Evolutionary conservation across 2,329 filamentous ascomycete genomes (phyloP).

Genomic region (Clonostachys rhizophaga): DNA sequence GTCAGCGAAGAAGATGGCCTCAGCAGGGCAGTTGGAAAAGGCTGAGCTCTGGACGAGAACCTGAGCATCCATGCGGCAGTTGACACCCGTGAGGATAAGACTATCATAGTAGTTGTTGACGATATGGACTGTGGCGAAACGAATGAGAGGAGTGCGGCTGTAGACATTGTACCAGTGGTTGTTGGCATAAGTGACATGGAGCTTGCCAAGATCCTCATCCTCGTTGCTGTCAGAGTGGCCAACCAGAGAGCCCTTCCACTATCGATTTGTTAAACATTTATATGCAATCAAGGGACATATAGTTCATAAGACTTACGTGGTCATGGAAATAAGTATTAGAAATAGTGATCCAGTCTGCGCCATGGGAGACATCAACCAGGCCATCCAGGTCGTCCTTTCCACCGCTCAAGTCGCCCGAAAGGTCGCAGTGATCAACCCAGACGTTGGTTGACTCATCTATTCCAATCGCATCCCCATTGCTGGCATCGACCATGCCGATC

Average conservation of each 20-base stretch:
- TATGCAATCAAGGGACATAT: not conserved
- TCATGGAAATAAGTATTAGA: slow-evolving; percentile 34
- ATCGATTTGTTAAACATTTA: not conserved
- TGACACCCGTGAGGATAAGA: slow-evolving; percentile 39
- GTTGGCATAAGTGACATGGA: slow-evolving; percentile 53
- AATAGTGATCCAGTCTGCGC: slow-evolving; percentile 30
- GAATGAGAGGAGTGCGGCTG: slow-evolving; percentile 50
- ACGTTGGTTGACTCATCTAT: slow-evolving; percentile 40
- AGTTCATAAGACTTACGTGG: slow-evolving; percentile 14
- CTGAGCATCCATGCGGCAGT: slow-evolving; percentile 46
- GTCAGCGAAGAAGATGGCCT: slow-evolving; percentile 25
- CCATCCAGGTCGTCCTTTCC: slow-evolving; percentile 34
- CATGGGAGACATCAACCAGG: slow-evolving; percentile 34
- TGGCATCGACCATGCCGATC: slow-evolving; percentile 38
- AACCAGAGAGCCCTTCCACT: slow-evolving; percentile 49
- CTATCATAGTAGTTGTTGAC: slow-evolving; percentile 34
- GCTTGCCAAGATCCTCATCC: slow-evolving; percentile 49
- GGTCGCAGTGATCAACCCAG: slow-evolving; percentile 35
- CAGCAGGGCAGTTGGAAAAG: slow-evolving; percentile 29
- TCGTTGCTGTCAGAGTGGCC: slow-evolving; percentile 55
- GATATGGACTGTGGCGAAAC: slow-evolving; percentile 54
- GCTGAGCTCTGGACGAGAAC: slow-evolving; percentile 47
- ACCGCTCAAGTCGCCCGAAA: slow-evolving; percentile 22
- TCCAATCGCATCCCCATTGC: slow-evolving; percentile 42
- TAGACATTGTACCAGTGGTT: slow-evolving; percentile 57